These are phyloP conservation scores for Globisporangium emineosum DNA, from an alignment of 352 stramenopile species.

Conservation along the genomic window DNA sequence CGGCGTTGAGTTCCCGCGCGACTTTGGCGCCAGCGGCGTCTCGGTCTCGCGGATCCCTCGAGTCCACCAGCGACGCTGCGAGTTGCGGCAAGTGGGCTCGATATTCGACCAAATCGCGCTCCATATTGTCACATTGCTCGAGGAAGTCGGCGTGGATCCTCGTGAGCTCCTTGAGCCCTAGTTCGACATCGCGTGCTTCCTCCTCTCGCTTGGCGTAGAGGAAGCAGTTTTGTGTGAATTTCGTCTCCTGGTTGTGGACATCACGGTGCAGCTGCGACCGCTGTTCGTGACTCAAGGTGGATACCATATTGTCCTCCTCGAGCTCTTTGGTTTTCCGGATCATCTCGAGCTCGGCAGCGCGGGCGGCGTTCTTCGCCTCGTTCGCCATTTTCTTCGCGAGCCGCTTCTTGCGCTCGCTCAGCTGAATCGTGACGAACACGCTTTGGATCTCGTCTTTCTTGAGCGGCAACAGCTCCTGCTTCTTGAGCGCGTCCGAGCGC, in stretches of 20 bases:
- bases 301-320: conserved; percentile 41
- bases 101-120: conserved; percentile 50
- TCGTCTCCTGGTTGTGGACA: conserved; percentile 33
- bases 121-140: conserved; percentile 56
- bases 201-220: conserved; percentile 68
- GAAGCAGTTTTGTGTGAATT: conserved; percentile 69
- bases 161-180: conserved; percentile 59
- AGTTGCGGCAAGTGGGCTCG: conserved; percentile 47
- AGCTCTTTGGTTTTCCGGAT: conserved; percentile 40
- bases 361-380: conserved; percentile 42
- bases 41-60: conserved; percentile 18
- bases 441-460: conserved; percentile 62
- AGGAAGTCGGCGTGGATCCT: conserved; percentile 63
- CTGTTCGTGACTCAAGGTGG: conserved; percentile 34
- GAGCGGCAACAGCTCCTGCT: conserved; percentile 58
- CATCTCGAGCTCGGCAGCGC: conserved; percentile 49
- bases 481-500: conserved; percentile 50
- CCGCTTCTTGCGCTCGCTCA: conserved; percentile 68
- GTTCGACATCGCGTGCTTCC: conserved; percentile 66
- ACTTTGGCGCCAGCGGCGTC: conserved; percentile 55
- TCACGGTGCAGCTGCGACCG: conserved; percentile 33
- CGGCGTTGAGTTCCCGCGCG: conserved; percentile 52
- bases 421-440: conserved; percentile 64
- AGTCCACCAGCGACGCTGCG: conserved; percentile 39
- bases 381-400: conserved; percentile 44